Percentiles rank a stretch among this genome's conserved stretches.
These are phyloP conservation scores for Nothophoma quercina DNA, from an alignment of 2,329 filamentous ascomycete genomes.

Conservation along the genomic window DNA sequence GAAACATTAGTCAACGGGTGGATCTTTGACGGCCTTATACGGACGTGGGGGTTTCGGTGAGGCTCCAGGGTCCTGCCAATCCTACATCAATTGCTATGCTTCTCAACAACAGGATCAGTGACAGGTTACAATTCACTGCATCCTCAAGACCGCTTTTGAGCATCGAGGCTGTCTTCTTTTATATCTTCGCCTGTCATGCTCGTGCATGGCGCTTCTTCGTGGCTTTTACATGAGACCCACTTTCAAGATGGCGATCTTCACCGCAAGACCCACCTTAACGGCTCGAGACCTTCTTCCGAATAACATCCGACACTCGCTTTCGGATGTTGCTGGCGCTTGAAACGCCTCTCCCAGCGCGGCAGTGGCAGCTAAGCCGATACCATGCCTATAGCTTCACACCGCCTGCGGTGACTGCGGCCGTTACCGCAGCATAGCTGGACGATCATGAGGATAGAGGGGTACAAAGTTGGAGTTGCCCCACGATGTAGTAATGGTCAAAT, in stretches of 20 bases:
- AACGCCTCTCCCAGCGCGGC: conserved; percentile 8
- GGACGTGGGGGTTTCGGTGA: neutral
- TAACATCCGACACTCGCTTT: neutral
- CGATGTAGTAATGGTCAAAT: neutral
- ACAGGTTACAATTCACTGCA: too few species aligned
- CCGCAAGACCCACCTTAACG: conserved; percentile 2
- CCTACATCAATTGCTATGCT: neutral
- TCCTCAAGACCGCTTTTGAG: too few species aligned
- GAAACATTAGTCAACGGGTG: conserved; percentile 15
- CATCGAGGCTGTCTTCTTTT: too few species aligned
- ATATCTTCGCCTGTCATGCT: neutral
- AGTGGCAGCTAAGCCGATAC: conserved; percentile 5
- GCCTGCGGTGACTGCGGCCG: conserved; percentile 2
- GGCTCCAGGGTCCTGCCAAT: neutral
- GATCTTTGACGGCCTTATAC: neutral
- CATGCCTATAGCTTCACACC: neutral
- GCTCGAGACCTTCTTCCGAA: neutral
- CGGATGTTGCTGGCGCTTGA: conserved; percentile 12
- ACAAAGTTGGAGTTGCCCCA: conserved; percentile 15
- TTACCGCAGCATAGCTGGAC: neutral
- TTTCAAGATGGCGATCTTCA: conserved; percentile 16
- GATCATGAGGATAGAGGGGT: conserved; percentile 5
- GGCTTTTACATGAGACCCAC: conserved; percentile 10
- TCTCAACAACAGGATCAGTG: too few species aligned
- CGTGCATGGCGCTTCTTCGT: conserved; percentile 10